Base-by-base conservation (phyloP, 2,329 filamentous ascomycete species). In the Rhytidhysteron rufulum region DNA sequence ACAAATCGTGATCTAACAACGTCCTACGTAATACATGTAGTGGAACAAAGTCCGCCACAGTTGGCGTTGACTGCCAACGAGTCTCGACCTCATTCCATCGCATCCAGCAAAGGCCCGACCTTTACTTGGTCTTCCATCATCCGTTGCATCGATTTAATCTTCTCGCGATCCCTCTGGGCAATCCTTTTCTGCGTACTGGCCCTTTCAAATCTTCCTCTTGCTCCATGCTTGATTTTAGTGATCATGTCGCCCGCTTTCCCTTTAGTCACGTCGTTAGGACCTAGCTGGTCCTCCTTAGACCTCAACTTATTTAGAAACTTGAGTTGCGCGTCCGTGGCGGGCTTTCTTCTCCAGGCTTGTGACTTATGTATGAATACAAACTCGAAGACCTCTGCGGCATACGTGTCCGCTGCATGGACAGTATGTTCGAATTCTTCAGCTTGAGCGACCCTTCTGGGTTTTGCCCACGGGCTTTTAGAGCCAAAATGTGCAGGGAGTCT, bases 211-310 rank as follows among this genome's bases (percentile, higher is more conserved):
- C 79, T 47, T 67, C 86, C 63, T 72, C 79, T 73, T 1, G 86
- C 88, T 1, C 91, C 91, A 59, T 93, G 86, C 62, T 85, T 91
- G 45, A 95, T 60, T 65, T 95, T 94, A 6, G 88, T 94, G 49
- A 97, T 95, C 85, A 95, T 90, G 60, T 96, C 90, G 4, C 77
- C 77, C 4, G 89, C 90, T 58, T 80, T 81, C 6, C 91, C 91
- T 57, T 90, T 93, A 11, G 78, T 89, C 42, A 95, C 54, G 20
- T 82, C 75, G 0, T 68, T 66, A 0, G 66, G 51, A 2, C 68
- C 74, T 37, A 89, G 57, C 39, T 76, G 69, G 20, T 81, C 69
- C n/a, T 72, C 65, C 38, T 76, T 67, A 1, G 66, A 66, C 7
- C 83, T 73, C 3, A 83, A 55, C 55, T 80, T 85, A 56, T 89